These are phyloP conservation scores for Tillandsia fasciculata DNA, from an alignment of 176 grass and related monocot genomes.

Conservation along the genomic window DNA sequence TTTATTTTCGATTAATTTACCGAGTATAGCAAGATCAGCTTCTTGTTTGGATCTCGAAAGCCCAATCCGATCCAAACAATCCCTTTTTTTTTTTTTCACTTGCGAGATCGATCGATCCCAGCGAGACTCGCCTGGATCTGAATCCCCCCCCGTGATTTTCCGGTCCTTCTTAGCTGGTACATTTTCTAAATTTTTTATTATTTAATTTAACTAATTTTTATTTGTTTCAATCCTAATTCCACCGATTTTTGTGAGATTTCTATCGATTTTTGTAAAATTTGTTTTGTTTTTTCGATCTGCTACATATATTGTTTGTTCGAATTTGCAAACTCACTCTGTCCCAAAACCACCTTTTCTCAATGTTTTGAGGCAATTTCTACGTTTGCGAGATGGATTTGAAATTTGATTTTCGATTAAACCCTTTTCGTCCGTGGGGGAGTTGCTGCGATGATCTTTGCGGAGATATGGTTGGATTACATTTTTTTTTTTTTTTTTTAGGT, in stretches of 20 bases:
- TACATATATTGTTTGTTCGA: background rate
- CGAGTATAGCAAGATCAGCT: conserved; percentile 47
- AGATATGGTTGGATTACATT: background rate
- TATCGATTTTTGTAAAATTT: fast-evolving
- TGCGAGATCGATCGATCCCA: conserved; percentile 36
- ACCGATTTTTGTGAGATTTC: background rate
- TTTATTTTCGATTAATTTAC: background rate
- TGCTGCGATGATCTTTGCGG: conserved; percentile 23
- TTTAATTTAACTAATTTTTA: background rate
- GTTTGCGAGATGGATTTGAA: conserved; percentile 41
- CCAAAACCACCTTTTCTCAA: conserved; percentile 13
- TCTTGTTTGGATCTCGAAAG: conserved; percentile 45
- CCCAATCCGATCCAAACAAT: conserved; percentile 18
- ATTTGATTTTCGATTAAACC: background rate
- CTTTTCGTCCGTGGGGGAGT: conserved; percentile 11
- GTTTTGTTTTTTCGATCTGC: background rate
- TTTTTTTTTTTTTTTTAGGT: background rate
- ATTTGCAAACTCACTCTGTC: conserved; percentile 74
- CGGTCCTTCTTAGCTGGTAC: conserved; percentile 46
- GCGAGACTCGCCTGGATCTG: conserved; percentile 73
- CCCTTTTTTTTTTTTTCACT: conserved; percentile 21
- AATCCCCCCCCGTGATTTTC: conserved; percentile 39
- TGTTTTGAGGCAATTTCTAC: conserved; percentile 93
- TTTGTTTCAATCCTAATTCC: background rate
- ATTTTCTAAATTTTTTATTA: background rate